phyloP scores from a whole-genome alignment of 2,329 filamentous ascomycete genomes.

The Xylariales sp. region DNA sequence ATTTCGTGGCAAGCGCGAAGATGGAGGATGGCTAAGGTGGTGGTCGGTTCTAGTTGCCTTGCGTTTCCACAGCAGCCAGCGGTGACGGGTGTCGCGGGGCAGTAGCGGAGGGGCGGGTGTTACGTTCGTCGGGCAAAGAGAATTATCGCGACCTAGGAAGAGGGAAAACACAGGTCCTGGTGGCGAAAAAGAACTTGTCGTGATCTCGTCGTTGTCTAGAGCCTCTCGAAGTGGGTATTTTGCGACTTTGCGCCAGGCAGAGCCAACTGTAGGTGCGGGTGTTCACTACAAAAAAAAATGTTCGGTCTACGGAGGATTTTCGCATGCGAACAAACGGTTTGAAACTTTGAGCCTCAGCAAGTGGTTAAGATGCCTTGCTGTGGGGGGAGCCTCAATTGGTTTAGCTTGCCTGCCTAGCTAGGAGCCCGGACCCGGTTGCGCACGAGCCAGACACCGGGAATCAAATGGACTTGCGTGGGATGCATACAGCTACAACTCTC shows the following conservation, averaged over 20 bases:
- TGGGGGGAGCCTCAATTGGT: too few relatives aligned
- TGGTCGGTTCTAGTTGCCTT: background rate
- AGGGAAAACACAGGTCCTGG: too few relatives aligned
- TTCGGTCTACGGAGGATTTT: slow-evolving; percentile 5
- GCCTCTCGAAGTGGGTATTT: slow-evolving; percentile 1
- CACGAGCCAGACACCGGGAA: too few relatives aligned
- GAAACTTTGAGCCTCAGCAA: slow-evolving; percentile 1
- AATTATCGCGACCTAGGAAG: background rate
- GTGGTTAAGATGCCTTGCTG: too few relatives aligned
- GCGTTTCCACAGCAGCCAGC: background rate
- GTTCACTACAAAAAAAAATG: slow-evolving; percentile 8
- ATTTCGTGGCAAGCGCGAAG: too few relatives aligned
- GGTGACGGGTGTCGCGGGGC: slow-evolving; percentile 4
- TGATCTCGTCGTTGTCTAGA: background rate
- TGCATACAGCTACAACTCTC: too few relatives aligned
- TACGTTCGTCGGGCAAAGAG: slow-evolving; percentile 2
- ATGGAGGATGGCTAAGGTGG: background rate
- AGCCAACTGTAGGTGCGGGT: slow-evolving; percentile 11
- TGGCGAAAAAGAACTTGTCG: background rate
- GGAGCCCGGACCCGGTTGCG: too few relatives aligned
- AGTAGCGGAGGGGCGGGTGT: background rate
- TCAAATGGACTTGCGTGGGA: too few relatives aligned
- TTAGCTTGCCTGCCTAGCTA: too few relatives aligned
- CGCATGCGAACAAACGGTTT: slow-evolving; percentile 5
- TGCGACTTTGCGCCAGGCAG: slow-evolving; percentile 19